Evolutionary conservation across 1,139 yeast species (phyloP), one percentile per base, ranked within the genome.

Genomic region (Saccharomyces pastorianus): DNA sequence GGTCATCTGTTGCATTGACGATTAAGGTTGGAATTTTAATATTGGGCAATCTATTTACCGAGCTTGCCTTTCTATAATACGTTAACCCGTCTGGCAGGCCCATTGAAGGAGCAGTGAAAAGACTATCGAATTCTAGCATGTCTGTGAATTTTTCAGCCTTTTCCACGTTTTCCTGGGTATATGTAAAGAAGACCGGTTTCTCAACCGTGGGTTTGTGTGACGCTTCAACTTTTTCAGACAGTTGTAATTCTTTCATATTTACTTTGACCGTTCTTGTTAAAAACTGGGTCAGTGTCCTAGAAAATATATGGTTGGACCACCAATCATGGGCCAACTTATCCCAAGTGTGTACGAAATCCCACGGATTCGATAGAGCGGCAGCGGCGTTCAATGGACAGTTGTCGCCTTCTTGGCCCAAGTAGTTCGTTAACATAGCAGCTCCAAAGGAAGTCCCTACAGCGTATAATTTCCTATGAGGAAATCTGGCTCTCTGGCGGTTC

Each of bases 361-460:
- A 90, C 6, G 96, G 95, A 58, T 83, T 79, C 5, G 88, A 87
- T 27, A 88, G 74, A 11, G 83, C 71, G 27, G 81, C 77, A 4
- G 93, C 88, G 6, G 88, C 86, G 47, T 78, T 76, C 51, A 89
- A 70, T 41, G 75, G 72, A 13, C 78, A 68, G 28, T 74, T 70
- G 1, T 72, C 78, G 17, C 81, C 84, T 63, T 85, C 85, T 64
- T 82, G 84, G 38, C 95, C 96, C 47, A 90, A 69, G 67, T 85
- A 89, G 68, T 89, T 89, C 38, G 87, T 79, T 56, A 88, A 71
- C 51, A 88, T 77, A 1, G 86, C 80, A 0, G 88, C 91, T 8
- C 97, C 97, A 61, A 90, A 82, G 9, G 95, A 86, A 65, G 84
- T 85, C 0, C 96, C 96, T n/a, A 81, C 84, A 2, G 83, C 78